These are phyloP conservation scores for Mrakiaceae sp. DNA, from an alignment of 1,284 basidiomycete species.

Conservation along the genomic window DNA sequence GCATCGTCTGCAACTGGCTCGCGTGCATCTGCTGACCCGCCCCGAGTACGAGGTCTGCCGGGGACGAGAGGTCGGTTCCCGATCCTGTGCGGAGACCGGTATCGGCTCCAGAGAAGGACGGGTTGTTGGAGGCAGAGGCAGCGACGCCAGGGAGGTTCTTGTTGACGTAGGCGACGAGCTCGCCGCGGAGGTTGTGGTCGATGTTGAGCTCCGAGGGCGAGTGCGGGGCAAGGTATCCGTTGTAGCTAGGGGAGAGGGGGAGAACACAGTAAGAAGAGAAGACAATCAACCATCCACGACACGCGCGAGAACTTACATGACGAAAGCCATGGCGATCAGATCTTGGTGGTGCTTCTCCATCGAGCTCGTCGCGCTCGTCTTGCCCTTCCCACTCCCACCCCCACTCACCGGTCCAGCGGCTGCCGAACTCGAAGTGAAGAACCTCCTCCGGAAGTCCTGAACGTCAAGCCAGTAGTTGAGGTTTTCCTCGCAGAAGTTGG, in stretches of 20 bases:
- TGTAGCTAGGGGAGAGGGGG: conserved; percentile 40
- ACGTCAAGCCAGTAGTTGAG: conserved; percentile 90
- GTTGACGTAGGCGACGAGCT: conserved; percentile 83
- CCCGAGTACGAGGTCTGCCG: conserved; percentile 14
- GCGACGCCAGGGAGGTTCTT: conserved; percentile 54
- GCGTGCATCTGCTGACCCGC: conserved; percentile 43
- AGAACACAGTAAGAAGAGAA: no score
- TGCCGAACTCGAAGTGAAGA: conserved; percentile 87
- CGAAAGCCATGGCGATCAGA: conserved; percentile 83
- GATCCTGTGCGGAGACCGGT: conserved; percentile 51
- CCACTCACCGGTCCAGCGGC: conserved; percentile 44
- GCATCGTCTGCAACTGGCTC: conserved; percentile 87
- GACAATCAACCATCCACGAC: neutral
- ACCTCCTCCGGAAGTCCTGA: conserved; percentile 90
- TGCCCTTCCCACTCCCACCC: conserved; percentile 38
- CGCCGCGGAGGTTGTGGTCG: conserved; percentile 88
- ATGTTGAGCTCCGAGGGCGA: conserved; percentile 96
- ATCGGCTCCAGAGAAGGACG: conserved; percentile 6
- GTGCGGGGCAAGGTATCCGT: conserved; percentile 88
- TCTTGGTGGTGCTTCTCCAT: conserved; percentile 98
- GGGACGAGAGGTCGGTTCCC: conserved; percentile 54
- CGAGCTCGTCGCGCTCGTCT: no score
- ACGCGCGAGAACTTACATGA: conserved; percentile 44
- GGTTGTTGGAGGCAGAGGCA: neutral
- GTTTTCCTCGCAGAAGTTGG: conserved; percentile 98